Conservation (phyloP, 768 basidiomycete species). For the Galerina marginata region DNA sequence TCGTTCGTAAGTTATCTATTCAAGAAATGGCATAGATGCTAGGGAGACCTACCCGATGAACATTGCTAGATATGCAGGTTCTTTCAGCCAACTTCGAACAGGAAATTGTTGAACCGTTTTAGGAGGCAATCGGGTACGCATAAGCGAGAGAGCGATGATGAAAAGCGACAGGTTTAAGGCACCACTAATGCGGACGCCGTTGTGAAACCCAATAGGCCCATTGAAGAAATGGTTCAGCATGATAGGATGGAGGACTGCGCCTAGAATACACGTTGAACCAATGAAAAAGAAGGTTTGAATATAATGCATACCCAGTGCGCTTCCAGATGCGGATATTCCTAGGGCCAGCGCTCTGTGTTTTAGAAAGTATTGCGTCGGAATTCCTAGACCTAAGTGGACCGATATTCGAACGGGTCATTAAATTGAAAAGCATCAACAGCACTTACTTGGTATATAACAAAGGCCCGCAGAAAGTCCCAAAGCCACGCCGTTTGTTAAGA, state of each 20-base stretch:
- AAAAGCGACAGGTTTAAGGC: slow-evolving; percentile 15
- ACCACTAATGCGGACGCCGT: slow-evolving; percentile 45
- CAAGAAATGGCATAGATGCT: neutral
- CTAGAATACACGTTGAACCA: slow-evolving; percentile 22
- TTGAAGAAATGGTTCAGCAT: slow-evolving; percentile 56
- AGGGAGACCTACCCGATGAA: slow-evolving; percentile 1
- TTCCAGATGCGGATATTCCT: slow-evolving; percentile 46
- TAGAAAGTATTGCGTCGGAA: slow-evolving; percentile 59
- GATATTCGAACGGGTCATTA: neutral
- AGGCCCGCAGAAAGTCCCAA: slow-evolving; percentile 53
- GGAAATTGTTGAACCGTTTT: slow-evolving; percentile 24
- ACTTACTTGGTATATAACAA: slow-evolving; percentile 46
- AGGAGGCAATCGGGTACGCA: slow-evolving; percentile 42
- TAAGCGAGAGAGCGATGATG: slow-evolving; percentile 34
- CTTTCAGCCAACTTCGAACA: neutral
- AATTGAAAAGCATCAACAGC: neutral
- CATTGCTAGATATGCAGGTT: slow-evolving; percentile 3
- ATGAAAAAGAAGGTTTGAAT: neutral
- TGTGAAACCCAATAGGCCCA: slow-evolving; percentile 41
- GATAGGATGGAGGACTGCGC: slow-evolving; percentile 61
- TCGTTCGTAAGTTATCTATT: neutral
- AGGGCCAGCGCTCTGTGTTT: slow-evolving; percentile 52
- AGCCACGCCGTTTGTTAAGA: slow-evolving; percentile 53
- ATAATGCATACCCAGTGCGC: slow-evolving; percentile 30
- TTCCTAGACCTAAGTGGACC: slow-evolving; percentile 39